Percentiles rank a stretch among this genome's conserved stretches.
These are phyloP conservation scores for Tillandsia fasciculata DNA, from an alignment of 176 grass and related monocot genomes.

Conservation along the genomic window DNA sequence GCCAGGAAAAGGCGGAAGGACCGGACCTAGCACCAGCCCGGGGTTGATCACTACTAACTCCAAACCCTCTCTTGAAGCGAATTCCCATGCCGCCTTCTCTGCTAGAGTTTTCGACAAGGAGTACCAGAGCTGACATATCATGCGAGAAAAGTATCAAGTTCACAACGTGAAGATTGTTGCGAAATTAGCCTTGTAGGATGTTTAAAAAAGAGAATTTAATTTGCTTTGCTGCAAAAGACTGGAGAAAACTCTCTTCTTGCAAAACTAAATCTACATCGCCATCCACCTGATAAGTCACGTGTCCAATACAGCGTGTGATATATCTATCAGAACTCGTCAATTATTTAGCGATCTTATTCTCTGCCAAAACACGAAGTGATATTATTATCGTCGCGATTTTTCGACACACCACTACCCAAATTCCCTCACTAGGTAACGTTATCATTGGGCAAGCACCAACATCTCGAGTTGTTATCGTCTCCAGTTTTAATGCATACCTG, in stretches of 20 bases:
- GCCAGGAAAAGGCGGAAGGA: conserved; percentile 13
- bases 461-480: background rate
- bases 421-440: background rate
- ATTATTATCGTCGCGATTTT: too few species aligned
- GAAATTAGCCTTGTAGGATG: background rate
- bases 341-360: too few species aligned
- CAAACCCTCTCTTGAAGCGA: conserved; percentile 31
- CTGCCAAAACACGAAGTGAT: too few species aligned
- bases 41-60: conserved; percentile 45
- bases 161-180: background rate
- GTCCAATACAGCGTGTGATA: too few species aligned
- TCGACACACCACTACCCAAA: too few species aligned
- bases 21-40: conserved; percentile 31
- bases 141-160: background rate
- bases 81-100: conserved; percentile 48
- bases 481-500: conserved; percentile 16
- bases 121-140: conserved; percentile 33
- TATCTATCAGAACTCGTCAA: too few species aligned
- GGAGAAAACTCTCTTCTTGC: too few species aligned
- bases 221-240: too few species aligned
- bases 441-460: background rate
- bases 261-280: too few species aligned
- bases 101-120: conserved; percentile 49
- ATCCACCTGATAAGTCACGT: too few species aligned
- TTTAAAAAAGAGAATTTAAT: too few species aligned